Percentiles rank a stretch among this genome's conserved stretches.
phyloP scores from a whole-genome alignment of 2,329 filamentous ascomycete genomes.

The Venturia nashicola region DNA sequence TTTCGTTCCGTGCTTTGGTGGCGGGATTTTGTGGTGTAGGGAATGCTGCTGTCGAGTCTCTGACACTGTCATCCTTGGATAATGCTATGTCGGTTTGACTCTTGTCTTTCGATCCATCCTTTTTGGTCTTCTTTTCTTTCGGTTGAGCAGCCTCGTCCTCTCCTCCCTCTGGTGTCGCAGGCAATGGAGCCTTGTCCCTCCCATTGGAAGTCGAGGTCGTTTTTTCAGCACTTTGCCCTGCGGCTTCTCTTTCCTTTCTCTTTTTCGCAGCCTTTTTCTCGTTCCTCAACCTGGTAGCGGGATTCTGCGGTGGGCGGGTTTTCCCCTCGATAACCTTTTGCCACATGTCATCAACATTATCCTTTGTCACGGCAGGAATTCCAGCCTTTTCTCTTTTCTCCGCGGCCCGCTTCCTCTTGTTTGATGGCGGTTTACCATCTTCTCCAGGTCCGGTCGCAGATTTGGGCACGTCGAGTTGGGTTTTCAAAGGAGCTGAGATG shows the following conservation, averaged over 20 bases:
- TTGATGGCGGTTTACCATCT: conserved; percentile 23
- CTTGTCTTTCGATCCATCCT: conserved; percentile 26
- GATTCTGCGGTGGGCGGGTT: conserved; percentile 17
- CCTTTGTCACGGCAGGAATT: conserved; percentile 40
- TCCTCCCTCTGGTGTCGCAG: conserved; percentile 10
- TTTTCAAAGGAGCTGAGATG: conserved; percentile 61
- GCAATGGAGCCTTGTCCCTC: conserved; percentile 12
- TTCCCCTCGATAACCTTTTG: conserved; percentile 66
- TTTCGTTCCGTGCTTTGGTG: conserved; percentile 14
- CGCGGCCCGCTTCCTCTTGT: conserved; percentile 29
- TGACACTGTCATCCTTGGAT: conserved; percentile 17
- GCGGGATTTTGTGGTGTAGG: conserved; percentile 1
- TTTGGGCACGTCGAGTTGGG: conserved; percentile 43
- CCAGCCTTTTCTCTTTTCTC: conserved; percentile 16
- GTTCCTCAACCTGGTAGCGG: conserved; percentile 6
- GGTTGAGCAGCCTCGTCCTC: conserved; percentile 18
- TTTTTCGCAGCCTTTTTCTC: conserved; percentile 15
- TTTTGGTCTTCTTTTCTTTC: conserved; percentile 20
- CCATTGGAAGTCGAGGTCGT: conserved; percentile 14
- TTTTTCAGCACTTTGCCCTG: conserved; percentile 13
- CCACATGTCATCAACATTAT: conserved; percentile 69
- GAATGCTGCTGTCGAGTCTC: not conserved
- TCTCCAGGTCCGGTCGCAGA: conserved; percentile 19
- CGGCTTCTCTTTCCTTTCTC: conserved; percentile 19
- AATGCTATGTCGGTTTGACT: conserved; percentile 23